Evolutionary conservation across 805 yeast genomes (phyloP), one percentile per base, ranked within the genome.

Genomic region (Zygosaccharomyces lentus): DNA sequence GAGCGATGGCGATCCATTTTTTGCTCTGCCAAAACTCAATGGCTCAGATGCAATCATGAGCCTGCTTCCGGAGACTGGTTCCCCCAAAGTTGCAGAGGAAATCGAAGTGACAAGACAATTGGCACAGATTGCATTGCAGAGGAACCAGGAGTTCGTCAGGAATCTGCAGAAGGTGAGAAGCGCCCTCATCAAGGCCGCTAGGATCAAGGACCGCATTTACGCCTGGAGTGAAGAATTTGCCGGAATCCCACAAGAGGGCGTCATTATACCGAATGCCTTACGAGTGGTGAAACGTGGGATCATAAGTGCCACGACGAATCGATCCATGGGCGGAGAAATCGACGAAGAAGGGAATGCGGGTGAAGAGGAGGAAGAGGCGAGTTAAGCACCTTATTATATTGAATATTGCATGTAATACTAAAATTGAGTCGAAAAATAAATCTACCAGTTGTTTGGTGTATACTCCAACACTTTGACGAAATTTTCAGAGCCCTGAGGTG

Each of bases 191-290:
- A 77, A 86, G 56, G 91, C 96, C 0, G 87, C 85, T 55, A 71
- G 91, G 49, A 74, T 85, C 54, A 82, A 87, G 54, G 76, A 76
- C 37, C 78, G 81, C 53, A 76, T 93, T 37, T 76, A 73, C 51
- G 76, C 78, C 53, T 91, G 98, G 98, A 86, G 93, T 46, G 77
- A 77, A 56, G 96, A 90, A 60, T 84, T 86, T 77, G 74, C 83
- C 51, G 95, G 82, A 9, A 77, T 77, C 44, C 76, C 72, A 35
- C 79, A 76, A 49, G 76, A 69, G 29, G 70, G 64, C 45, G 72
- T 71, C 17, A 55, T 68, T 4, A 65, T 71, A 34, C 70, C 68
- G 30, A 59, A 53, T 34, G 70, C 64, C 6, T 52, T 66, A 25
- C 57, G 61, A 29, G 67, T 59, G 2, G 69, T 65, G 1, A 66